Percentiles rank a stretch among this genome's conserved stretches.
phyloP scores from a whole-genome alignment of 1,139 yeast genomes.

The Suhomyces guaymorum region DNA sequence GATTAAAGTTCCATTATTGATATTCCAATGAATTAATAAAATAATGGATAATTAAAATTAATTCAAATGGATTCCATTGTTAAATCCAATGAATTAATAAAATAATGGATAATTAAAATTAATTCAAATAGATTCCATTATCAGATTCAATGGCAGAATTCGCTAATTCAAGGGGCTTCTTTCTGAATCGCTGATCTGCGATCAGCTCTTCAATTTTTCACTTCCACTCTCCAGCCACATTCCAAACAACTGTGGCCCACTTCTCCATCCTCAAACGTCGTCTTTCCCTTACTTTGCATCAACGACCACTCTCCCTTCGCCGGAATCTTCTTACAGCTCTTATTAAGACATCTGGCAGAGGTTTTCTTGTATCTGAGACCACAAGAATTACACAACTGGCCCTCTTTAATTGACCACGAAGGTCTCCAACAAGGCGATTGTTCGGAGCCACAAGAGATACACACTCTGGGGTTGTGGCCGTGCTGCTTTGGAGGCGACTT shows the following conservation, averaged over 20 bases:
- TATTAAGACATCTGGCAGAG: constrained; percentile 81
- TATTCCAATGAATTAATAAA: too few relatives aligned
- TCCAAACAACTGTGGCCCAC: constrained; percentile 63
- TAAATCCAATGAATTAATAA: too few relatives aligned
- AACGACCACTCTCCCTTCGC: constrained; percentile 94
- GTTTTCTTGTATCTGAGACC: constrained; percentile 94
- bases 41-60: too few relatives aligned
- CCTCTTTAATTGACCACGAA: constrained; percentile 85
- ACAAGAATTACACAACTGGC: constrained; percentile 94
- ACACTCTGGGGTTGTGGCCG: constrained; percentile 49
- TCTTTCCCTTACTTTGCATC: constrained; percentile 71
- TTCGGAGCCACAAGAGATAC: constrained; percentile 88
- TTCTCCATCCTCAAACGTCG: constrained; percentile 42
- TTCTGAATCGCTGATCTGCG: too few relatives aligned
- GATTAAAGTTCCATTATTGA: too few relatives aligned
- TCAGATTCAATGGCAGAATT: too few relatives aligned
- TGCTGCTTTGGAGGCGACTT: constrained; percentile 43
- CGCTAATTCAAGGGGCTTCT: not conserved
- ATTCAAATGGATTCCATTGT: too few relatives aligned
- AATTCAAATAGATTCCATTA: too few relatives aligned
- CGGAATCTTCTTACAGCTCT: constrained; percentile 80
- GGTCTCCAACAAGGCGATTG: constrained; percentile 99
- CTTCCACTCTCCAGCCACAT: constrained; percentile 58
- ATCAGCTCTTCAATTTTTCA: too few relatives aligned
- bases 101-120: too few relatives aligned